These are phyloP conservation scores for Exutisphaerella laricina DNA, from an alignment of 2,329 filamentous ascomycete species.

Conservation along the genomic window DNA sequence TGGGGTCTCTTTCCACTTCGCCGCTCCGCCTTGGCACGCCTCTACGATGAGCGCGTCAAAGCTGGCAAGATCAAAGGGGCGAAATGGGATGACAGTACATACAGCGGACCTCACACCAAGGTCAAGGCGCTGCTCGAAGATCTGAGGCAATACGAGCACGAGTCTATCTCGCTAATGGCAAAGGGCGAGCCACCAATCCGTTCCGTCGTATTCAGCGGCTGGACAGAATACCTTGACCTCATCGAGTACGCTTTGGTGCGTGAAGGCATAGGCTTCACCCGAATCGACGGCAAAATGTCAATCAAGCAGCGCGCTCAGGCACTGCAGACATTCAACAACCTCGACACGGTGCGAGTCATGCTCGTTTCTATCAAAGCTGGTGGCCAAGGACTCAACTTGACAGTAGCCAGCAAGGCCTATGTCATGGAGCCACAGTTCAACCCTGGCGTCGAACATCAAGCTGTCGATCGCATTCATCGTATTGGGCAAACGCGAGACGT, in stretches of 20 bases:
- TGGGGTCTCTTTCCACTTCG: constrained; percentile 64
- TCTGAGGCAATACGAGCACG: constrained; percentile 58
- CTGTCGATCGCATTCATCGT: constrained; percentile 86
- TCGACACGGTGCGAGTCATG: constrained; percentile 68
- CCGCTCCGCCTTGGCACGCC: constrained; percentile 47
- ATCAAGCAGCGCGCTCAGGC: constrained; percentile 67
- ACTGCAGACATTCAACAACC: constrained; percentile 70
- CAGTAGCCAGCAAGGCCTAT: constrained; percentile 77
- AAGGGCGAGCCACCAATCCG: constrained; percentile 65
- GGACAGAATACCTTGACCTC: constrained; percentile 90
- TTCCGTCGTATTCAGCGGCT: constrained; percentile 87
- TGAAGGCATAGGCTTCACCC: constrained; percentile 61
- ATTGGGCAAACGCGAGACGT: constrained; percentile 87
- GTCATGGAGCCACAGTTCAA: constrained; percentile 99
- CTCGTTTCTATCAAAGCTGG: constrained; percentile 90
- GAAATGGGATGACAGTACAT: constrained; percentile 58
- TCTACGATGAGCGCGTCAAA: constrained; percentile 51
- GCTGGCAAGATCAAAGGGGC: constrained; percentile 35
- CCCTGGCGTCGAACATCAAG: constrained; percentile 88
- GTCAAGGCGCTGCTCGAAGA: constrained; percentile 75
- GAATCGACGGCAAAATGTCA: constrained; percentile 88
- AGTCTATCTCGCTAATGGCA: constrained; percentile 56
- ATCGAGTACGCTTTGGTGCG: constrained; percentile 75
- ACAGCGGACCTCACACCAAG: constrained; percentile 86
- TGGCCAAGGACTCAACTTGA: constrained; percentile 86